Evolutionary conservation across 106 monocot species (phyloP).

Genomic region (Allium cepa): DNA sequence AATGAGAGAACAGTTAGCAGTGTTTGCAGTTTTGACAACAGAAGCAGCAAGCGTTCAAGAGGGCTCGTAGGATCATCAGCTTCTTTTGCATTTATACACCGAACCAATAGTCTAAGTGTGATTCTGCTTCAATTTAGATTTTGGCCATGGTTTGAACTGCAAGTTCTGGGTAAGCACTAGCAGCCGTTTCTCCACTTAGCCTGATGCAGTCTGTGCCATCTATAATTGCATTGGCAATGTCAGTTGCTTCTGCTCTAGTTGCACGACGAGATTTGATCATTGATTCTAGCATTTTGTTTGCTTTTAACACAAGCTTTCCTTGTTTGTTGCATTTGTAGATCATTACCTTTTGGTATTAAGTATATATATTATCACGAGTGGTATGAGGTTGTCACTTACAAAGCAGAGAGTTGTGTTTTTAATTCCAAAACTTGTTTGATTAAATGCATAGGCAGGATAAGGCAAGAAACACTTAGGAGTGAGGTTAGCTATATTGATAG

Average conservation of each 20-base stretch:
- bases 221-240: slow-evolving; percentile 61
- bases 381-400: too few relatives aligned
- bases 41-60: slow-evolving; percentile 37
- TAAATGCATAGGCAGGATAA: too few relatives aligned
- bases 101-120: slow-evolving; percentile 33
- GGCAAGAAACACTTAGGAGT: too few relatives aligned
- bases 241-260: slow-evolving; percentile 59
- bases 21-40: slow-evolving; percentile 33
- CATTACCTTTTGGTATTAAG: slow-evolving; percentile 43
- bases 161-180: slow-evolving; percentile 41
- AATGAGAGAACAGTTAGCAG: slow-evolving; percentile 25
- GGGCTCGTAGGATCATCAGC: slow-evolving; percentile 44
- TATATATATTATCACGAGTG: too few relatives aligned
- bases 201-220: slow-evolving; percentile 68
- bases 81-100: slow-evolving; percentile 27
- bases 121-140: slow-evolving; percentile 47
- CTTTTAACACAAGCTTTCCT: slow-evolving; percentile 57
- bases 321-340: slow-evolving; percentile 60
- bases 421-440: too few relatives aligned
- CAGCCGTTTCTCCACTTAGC: slow-evolving; percentile 53
- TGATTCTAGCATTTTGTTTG: slow-evolving; percentile 67
- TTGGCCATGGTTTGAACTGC: slow-evolving; percentile 43
- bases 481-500: too few relatives aligned
- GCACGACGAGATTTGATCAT: slow-evolving; percentile 72
- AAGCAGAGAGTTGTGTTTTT: too few relatives aligned